Base-by-base conservation (phyloP, 1,284 basidiomycete genomes). In the Ganoderma leucocontextum region DNA sequence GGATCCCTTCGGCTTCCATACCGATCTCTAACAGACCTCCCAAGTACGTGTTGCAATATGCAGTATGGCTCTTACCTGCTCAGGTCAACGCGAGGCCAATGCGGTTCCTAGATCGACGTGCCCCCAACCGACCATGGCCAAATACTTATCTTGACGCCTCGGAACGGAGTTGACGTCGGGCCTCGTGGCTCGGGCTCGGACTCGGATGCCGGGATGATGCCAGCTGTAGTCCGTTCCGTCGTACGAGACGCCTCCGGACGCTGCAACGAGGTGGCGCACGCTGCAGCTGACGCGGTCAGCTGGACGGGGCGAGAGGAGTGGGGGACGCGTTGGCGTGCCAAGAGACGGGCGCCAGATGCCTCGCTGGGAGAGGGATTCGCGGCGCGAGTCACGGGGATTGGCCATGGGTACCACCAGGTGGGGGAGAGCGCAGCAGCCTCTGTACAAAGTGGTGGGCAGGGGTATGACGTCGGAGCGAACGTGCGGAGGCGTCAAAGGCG, bases 261-360 rank as follows among this genome's bases (percentile, higher is more conserved):
- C 60, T 57, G 59, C 67, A 62, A 63, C 61, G 66, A 63, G 66
- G 66, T 58, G n/a, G 17, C 29, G 17, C 29, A 35, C 9, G 17
- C 49, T 8, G 35, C 68, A 69, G 68, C 61, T 69, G 68, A 69
- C 60, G 68, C 64, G 64, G 64, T 69, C 68, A 66, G 64, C 64
- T 65, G 67, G 63, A 15, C 35, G 19, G 19, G 12, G 17, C 17
- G 53, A 9, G 55, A 19, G 19, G 55, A 49, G 22, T 6, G 35
- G 17, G 52, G 35, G 35, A 38, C 35, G 35, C 53, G 33, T 35
- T 29, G 53, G 33, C 25, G 53, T 33, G 15, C 53, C 53, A 55
- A 35, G 53, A 35, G 17, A 4, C 15, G 9, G 29, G 33, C n/a
- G 22, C 22, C 35, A 38, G 55, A 13, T 58, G 35, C 52, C 25